Evolutionary conservation across 2,329 filamentous ascomycete species (phyloP), one percentile per base, ranked within the genome.

Genomic region (Catunica adiposa): DNA sequence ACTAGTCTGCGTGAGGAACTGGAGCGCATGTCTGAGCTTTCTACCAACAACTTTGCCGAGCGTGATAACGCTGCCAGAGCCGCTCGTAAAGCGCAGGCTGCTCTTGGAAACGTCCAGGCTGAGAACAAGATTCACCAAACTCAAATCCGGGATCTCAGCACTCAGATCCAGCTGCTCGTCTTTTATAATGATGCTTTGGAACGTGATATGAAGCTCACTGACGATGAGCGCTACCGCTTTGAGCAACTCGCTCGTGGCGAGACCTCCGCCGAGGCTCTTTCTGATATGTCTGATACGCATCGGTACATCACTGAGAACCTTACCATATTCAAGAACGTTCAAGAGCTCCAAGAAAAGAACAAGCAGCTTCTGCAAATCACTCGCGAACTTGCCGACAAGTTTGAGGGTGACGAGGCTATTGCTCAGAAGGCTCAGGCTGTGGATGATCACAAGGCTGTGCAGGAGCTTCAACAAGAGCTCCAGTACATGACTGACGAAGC

Each of bases 391-490:
- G 89, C 87, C 7, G 85, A 90, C 59, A 81, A 86, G 66, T 87
- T 96, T 75, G 92, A 97, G 69, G 89, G 86, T 53, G 86, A 90
- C 62, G 89, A 96, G 65, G 88, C 89, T 1, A 73, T 84, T 47
- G 76, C 78, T 5, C 78, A 76, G 5, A 80, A 82, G 66, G 73
- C 78, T 58, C 76, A 82, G 63, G 78, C 78, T 4, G 75, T 78
- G 59, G 70, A 80, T 59, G 80, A 83, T 55, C 79, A 82, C 58
- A 78, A 86, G 59, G 83, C 89, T 65, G 76, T 92, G n/a, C 79
- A 84, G 61, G 78, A 76, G 48, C 71, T 92, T 31, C 76, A 86
- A 60, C 78, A 83, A 54, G 82, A 88, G 61, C 76, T 94, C 23
- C 77, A 83, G 61, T 81, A 84, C 52, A 67, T 90, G 67, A 82